phyloP scores from a whole-genome alignment of 2,329 filamentous ascomycete species.

The Curvularia eragrostidis region DNA sequence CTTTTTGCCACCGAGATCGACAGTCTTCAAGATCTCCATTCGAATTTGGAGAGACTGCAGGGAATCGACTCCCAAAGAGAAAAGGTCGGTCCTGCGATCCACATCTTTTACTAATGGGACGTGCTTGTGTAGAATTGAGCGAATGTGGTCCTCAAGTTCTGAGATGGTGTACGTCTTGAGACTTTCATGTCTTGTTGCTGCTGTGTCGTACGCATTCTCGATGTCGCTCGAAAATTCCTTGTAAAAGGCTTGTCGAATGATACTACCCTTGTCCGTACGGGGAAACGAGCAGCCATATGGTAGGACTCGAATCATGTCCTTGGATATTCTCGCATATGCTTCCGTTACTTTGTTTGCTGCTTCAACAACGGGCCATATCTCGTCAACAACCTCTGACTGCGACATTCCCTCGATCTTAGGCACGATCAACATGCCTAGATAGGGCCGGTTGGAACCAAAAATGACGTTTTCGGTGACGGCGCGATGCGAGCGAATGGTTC shows the following conservation, averaged over 20 bases:
- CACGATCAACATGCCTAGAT: conserved; percentile 63
- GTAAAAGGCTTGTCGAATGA: conserved; percentile 62
- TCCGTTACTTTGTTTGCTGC: conserved; percentile 58
- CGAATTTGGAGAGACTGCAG: conserved; percentile 65
- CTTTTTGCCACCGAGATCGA: conserved; percentile 56
- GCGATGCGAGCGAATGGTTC: conserved; percentile 59
- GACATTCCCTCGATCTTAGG: conserved; percentile 31
- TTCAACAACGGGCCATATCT: conserved; percentile 59
- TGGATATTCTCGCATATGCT: conserved; percentile 61
- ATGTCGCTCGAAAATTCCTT: conserved; percentile 58
- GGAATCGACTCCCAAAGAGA: conserved; percentile 64
- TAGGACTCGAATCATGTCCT: conserved; percentile 61
- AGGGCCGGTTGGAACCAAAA: conserved; percentile 61
- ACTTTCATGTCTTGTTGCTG: conserved; percentile 12
- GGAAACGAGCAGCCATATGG: conserved; percentile 57
- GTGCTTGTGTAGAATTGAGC: conserved; percentile 20
- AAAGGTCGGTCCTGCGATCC: conserved; percentile 61
- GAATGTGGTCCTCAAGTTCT: conserved; percentile 24
- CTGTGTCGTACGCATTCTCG: conserved; percentile 53
- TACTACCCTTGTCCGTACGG: conserved; percentile 63
- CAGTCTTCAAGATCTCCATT: conserved; percentile 57
- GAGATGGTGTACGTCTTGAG: not conserved
- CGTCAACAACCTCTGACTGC: conserved; percentile 42
- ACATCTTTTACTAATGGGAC: conserved; percentile 20
- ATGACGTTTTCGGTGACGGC: conserved; percentile 63